Conservation (phyloP, 202 grass and related monocot genomes). For the Panicum virgatum region DNA sequence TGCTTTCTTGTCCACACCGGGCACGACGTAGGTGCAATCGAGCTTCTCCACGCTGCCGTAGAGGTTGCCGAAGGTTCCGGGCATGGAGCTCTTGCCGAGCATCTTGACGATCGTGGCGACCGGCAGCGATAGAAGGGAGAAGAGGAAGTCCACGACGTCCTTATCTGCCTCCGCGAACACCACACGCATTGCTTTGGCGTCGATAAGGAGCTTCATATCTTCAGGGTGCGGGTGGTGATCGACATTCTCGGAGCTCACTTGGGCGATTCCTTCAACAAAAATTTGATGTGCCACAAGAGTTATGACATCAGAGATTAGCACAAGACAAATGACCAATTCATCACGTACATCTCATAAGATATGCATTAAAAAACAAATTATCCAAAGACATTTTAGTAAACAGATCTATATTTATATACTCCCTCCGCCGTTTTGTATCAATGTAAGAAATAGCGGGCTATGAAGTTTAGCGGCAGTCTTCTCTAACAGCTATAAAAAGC, state of each 20-base stretch:
- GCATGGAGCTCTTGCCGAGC: background rate
- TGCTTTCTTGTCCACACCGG: background rate
- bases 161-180: constrained; percentile 41
- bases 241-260: background rate
- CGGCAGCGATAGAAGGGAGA: constrained; percentile 34
- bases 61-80: constrained; percentile 35
- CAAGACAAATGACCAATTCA: too few relatives aligned
- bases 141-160: constrained; percentile 43
- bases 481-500: too few relatives aligned
- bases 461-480: too few relatives aligned
- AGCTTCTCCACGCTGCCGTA: constrained; percentile 38
- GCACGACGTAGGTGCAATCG: background rate
- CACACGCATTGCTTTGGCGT: background rate
- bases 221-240: background rate
- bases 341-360: too few relatives aligned
- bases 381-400: too few relatives aligned
- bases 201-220: constrained; percentile 40
- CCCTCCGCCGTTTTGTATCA: too few relatives aligned
- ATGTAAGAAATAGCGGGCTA: too few relatives aligned
- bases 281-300: too few relatives aligned
- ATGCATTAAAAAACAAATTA: too few relatives aligned
- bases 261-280: too few relatives aligned
- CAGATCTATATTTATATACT: too few relatives aligned
- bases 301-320: too few relatives aligned
- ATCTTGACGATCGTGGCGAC: constrained; percentile 20